Base-by-base conservation (phyloP, 805 yeast species). In the Myxozyma geophila region DNA sequence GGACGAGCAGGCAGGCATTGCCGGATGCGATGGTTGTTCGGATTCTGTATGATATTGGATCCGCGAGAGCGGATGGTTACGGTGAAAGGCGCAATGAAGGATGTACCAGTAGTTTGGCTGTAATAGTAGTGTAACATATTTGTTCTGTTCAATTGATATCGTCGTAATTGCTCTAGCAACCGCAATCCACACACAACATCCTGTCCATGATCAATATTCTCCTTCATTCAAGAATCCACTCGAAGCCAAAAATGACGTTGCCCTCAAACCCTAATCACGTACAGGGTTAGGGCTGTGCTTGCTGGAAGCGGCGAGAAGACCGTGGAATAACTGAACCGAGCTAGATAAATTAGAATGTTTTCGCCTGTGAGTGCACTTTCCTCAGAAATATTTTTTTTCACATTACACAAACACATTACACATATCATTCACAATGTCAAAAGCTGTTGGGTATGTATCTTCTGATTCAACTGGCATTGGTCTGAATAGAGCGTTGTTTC, bases 401-500 rank as follows among this genome's bases (percentile, higher is more conserved):
- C 36, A 39, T 23, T 59, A 40, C 36, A 21, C 43, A 56, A 43
- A 39, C 43, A 53, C 53, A 40, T 8, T 21, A 56, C 55, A 55
- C 52, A 65, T 17, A 43, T 43, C 54, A 10, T 41, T 47, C 63
- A 76, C 59, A 44, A 82, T 82, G 85, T 79, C 83, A 59, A 82
- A 80, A 77, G 85, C 86, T 74, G 79, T 68, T 86, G 72, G 72
- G 70, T 66, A 64, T 17, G 67, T 59, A 13, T 41, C 35, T 19
- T 49, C 47, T 19, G 5, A 28, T 28, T 28, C 5, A 28, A 28
- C 28, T 28, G 28, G 28, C 28, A 28, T 28, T 28, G 28, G 5
- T 3, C 5, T 28, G 28, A 28, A 28, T 28, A 28, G 5, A 28
- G 5, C 28, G 28, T 28, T 28, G 28, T 28, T 5, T 28, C 28